Percentiles rank a stretch among this genome's conserved stretches.
Conservation (phyloP, 2,329 filamentous ascomycete genomes). For the Paraphaeosphaeria sporulosa region DNA sequence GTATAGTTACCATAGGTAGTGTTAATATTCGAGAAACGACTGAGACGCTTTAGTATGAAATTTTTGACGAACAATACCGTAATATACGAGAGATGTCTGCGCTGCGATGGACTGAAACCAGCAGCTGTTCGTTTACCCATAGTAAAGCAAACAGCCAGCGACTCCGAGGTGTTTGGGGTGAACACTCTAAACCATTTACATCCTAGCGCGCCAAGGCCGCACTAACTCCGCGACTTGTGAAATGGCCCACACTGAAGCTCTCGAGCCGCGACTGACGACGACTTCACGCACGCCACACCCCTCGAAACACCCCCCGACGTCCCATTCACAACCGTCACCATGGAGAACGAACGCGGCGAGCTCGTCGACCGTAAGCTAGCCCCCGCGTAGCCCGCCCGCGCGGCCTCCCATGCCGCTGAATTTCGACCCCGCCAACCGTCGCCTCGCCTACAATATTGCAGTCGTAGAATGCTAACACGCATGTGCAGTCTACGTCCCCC, state of each 20-base stretch:
- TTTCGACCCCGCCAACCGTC: background rate
- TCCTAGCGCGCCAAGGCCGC: slow-evolving; percentile 1
- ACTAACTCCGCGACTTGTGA: background rate
- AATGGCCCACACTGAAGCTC: background rate
- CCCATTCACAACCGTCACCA: slow-evolving; percentile 62
- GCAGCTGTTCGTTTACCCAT: too few species aligned
- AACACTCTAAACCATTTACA: background rate
- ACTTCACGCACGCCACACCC: slow-evolving; percentile 32
- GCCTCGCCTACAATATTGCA: background rate
- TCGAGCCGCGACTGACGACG: slow-evolving; percentile 20
- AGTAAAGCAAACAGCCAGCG: too few species aligned
- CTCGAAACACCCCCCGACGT: slow-evolving; percentile 30
- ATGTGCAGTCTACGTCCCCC: slow-evolving; percentile 40
- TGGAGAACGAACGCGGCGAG: slow-evolving; percentile 99
- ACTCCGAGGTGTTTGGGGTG: too few species aligned
- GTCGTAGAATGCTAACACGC: slow-evolving; percentile 25
- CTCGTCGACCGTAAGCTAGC: slow-evolving; percentile 77
- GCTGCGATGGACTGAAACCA: too few species aligned
- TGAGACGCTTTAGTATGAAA: too few species aligned
- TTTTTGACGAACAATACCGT: too few species aligned
- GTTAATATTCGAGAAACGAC: too few species aligned
- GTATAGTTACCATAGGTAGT: too few species aligned
- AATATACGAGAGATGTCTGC: too few species aligned
- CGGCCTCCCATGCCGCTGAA: background rate
- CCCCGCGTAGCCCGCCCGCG: background rate